Conservation (phyloP, 345 rosid species). For the Populus davidiana region DNA sequence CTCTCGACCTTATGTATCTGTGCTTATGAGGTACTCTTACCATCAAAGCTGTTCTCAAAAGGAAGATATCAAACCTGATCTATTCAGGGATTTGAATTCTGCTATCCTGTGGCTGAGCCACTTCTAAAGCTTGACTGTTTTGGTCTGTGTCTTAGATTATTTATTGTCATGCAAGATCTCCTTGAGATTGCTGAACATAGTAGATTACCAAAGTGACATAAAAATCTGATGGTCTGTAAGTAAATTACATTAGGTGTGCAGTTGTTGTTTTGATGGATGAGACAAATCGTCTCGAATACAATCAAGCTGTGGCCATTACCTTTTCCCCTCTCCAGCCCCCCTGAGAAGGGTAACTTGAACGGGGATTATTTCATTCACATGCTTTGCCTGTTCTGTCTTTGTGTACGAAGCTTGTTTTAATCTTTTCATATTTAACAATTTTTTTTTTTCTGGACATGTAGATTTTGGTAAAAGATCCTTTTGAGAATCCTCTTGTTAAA, state of each 20-base stretch:
- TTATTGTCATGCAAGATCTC: background rate
- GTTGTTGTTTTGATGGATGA: background rate
- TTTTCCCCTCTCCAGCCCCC: background rate
- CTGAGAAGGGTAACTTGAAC: background rate
- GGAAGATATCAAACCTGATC: background rate
- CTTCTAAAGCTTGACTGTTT: background rate
- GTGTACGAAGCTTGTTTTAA: background rate
- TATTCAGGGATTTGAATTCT: background rate
- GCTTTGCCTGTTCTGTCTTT: background rate
- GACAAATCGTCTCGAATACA: background rate
- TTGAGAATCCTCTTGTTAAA: slow-evolving; percentile 63
- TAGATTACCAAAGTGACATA: background rate
- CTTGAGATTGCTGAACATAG: background rate
- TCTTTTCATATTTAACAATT: background rate
- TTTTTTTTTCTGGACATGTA: slow-evolving; percentile 11
- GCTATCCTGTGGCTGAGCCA: background rate
- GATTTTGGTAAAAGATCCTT: slow-evolving; percentile 69
- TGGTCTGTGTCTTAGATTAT: background rate
- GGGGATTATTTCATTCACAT: background rate
- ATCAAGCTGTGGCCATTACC: background rate
- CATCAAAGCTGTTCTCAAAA: background rate
- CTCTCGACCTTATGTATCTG: background rate
- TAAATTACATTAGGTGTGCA: background rate
- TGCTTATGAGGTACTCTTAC: background rate
- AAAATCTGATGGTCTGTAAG: background rate